Percentiles rank a stretch among this genome's conserved stretches.
Conservation (phyloP, 805 yeast genomes). For the Kazachstania martiniae region DNA sequence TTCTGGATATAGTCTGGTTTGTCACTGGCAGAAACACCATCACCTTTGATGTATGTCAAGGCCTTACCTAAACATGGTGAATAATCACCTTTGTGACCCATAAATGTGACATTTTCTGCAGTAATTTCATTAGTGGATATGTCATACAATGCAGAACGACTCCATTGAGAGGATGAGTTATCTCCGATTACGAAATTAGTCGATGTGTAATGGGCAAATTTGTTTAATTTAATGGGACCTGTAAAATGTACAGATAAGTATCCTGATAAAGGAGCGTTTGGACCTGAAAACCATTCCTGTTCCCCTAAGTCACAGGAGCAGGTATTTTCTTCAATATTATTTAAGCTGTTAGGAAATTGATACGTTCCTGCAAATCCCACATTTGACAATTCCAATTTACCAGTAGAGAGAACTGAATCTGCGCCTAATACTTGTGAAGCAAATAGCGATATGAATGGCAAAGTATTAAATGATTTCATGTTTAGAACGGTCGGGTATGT, state of each 20-base stretch:
- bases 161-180: constrained; percentile 34
- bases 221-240: constrained; percentile 50
- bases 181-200: constrained; percentile 25
- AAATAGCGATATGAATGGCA: no score
- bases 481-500: no score
- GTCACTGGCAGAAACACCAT: constrained; percentile 37
- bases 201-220: constrained; percentile 49
- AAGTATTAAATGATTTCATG: no score
- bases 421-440: no score
- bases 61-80: constrained; percentile 58
- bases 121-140: constrained; percentile 23
- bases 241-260: constrained; percentile 64
- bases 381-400: constrained; percentile 9
- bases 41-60: constrained; percentile 44
- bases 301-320: constrained; percentile 19
- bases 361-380: constrained; percentile 19
- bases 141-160: constrained; percentile 44
- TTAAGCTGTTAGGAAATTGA: constrained; percentile 13
- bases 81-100: constrained; percentile 47
- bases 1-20: constrained; percentile 37
- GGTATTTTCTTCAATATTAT: constrained; percentile 6
- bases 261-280: constrained; percentile 51
- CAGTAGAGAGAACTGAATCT: not conserved
- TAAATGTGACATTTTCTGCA: constrained; percentile 53
- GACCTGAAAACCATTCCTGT: constrained; percentile 31